Evolutionary conservation across 2,329 filamentous ascomycete genomes (phyloP), one percentile per base, ranked within the genome.

Genomic region (Fusarium sp.): DNA sequence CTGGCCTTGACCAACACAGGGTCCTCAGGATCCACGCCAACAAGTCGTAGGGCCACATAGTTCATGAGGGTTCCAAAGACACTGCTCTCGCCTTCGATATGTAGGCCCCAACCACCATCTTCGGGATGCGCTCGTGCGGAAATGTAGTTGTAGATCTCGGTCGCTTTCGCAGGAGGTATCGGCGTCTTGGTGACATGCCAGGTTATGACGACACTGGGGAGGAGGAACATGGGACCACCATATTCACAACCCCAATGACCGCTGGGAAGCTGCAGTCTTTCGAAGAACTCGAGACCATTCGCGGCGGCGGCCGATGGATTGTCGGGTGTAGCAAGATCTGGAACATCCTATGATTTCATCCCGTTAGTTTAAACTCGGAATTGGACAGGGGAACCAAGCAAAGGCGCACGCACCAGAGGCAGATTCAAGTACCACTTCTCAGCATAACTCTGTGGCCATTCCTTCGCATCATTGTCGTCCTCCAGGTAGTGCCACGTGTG

Each of bases 231-330:
- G 6, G 96, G 96, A 1, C 96, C 96, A 56, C 96, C 96, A 82
- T 99, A 99, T 79, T 99, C 96, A 82, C 95, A 98, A 7, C 87
- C 96, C 96, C 96, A 99, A 76, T 98, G 93, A 7, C 96, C 96
- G 1, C 93, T 91, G 15, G 91, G 90, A 2, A 98, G 86, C 78
- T 99, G 96, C 24, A 98, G 87, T 68, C 95, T 88, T 59, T 95
- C 92, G 82, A 97, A 97, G 84, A 97, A 98, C 5, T 88, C 84
- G 55, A 98, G 86, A 38, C 92, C 94, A 81, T 99, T 99, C 63
- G 86, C 84, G 5, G 93, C 94, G 6, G 93, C 85, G 69, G 96
- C 88, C 58, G 96, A 85, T 7, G 95, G 91, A 5, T 85, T 94
- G 65, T 89, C 88, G 5, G 95, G 85, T 60, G 86, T 83, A 22